A percentile compares a stretch with the other conserved stretches of the same genome.
Conservation (phyloP, 2,329 filamentous ascomycete genomes). For the Raffaelea deltoideospora region DNA sequence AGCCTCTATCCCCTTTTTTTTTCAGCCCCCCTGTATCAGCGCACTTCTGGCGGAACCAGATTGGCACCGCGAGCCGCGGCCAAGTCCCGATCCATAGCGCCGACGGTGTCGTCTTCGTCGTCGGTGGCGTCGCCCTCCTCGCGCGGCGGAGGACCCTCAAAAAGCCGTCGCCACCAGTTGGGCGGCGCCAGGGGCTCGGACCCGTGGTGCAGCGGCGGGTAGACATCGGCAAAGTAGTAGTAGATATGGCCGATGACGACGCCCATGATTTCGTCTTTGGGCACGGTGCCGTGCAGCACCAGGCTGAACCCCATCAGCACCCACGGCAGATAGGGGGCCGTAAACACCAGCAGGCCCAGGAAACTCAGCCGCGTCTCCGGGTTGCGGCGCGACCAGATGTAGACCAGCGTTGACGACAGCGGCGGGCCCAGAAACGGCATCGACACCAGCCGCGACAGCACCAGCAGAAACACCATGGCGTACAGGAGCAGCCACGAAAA, state of each 20-base stretch:
- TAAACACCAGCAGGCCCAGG: slow-evolving; percentile 77
- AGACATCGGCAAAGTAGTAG: slow-evolving; percentile 97
- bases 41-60: slow-evolving; percentile 17
- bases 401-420: slow-evolving; percentile 82
- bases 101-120: slow-evolving; percentile 27
- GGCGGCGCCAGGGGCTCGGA: slow-evolving; percentile 80
- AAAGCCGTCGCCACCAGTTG: slow-evolving; percentile 74
- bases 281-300: slow-evolving; percentile 75
- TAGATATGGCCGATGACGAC: slow-evolving; percentile 90
- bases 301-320: slow-evolving; percentile 87
- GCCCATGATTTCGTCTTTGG: slow-evolving; percentile 92
- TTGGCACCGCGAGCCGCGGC: slow-evolving; percentile 38
- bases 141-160: slow-evolving; percentile 40
- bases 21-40: slow-evolving; percentile 2
- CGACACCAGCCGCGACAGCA: slow-evolving; percentile 71
- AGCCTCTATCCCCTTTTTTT: neutral
- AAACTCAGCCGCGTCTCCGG: slow-evolving; percentile 83
- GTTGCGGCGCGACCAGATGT: slow-evolving; percentile 94
- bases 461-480: slow-evolving; percentile 62
- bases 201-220: slow-evolving; percentile 76
- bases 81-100: slow-evolving; percentile 46
- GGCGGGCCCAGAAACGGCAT: slow-evolving; percentile 93
- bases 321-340: slow-evolving; percentile 89
- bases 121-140: slow-evolving; percentile 28
- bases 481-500: slow-evolving; percentile 93